Percentiles rank a stretch among this genome's conserved stretches.
phyloP scores from a whole-genome alignment of 2,329 filamentous ascomycete genomes.

The Fusarium humuli region DNA sequence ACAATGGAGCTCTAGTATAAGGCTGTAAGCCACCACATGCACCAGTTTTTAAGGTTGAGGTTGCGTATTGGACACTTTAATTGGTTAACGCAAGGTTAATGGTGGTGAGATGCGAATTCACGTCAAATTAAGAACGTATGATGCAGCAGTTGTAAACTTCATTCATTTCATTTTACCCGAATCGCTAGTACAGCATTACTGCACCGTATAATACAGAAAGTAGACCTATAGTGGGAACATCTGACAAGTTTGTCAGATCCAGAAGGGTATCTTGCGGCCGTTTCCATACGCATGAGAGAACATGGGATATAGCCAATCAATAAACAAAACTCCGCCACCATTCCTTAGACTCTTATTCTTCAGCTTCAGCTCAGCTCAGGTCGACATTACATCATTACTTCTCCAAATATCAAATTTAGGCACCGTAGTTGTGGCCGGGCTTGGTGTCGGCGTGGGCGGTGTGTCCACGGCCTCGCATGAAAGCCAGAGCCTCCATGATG shows the following conservation, averaged over 20 bases:
- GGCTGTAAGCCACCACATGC: neutral
- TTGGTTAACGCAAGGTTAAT: neutral
- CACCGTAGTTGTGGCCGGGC: slow-evolving; percentile 35
- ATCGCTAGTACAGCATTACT: neutral
- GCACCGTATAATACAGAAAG: slow-evolving; percentile 12
- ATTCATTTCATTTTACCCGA: neutral
- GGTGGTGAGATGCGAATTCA: neutral
- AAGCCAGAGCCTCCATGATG: slow-evolving; percentile 60
- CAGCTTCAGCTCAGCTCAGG: neutral
- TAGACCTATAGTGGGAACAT: slow-evolving; percentile 17
- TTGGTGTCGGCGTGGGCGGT: slow-evolving; percentile 49
- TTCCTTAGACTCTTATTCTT: neutral
- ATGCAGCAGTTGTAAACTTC: neutral
- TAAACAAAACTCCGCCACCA: slow-evolving; percentile 1
- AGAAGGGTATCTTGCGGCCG: slow-evolving; percentile 43
- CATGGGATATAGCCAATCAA: slow-evolving; percentile 2
- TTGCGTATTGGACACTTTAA: neutral
- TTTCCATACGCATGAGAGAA: slow-evolving; percentile 29
- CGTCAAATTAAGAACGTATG: neutral
- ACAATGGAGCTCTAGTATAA: neutral
- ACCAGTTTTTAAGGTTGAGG: neutral
- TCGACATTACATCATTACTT: slow-evolving; percentile 2
- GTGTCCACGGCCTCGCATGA: slow-evolving; percentile 55
- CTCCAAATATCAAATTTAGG: slow-evolving; percentile 14
- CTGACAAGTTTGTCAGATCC: slow-evolving; percentile 23